A percentile compares a stretch with the other conserved stretches of the same genome.
Conservation (phyloP, 345 rosid species). For the Hypericum perforatum region DNA sequence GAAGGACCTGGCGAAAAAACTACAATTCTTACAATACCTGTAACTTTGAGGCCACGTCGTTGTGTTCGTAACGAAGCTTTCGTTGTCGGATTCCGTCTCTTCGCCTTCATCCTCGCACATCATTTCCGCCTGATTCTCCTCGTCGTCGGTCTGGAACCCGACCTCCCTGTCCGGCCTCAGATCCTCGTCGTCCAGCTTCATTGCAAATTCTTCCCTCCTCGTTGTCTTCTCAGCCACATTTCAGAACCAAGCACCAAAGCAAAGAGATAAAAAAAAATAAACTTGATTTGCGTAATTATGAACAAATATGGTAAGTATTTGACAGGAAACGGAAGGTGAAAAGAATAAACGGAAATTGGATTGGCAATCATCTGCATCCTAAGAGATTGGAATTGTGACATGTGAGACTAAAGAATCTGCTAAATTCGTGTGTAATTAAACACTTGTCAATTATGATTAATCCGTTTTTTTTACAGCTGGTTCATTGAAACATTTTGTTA, state of each 20-base stretch:
- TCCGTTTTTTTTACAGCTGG: not conserved
- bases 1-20: not conserved
- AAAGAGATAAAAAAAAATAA: too few species aligned
- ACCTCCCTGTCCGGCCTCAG: conserved; percentile 50
- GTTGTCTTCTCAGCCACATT: conserved; percentile 15
- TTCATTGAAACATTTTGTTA: too few species aligned
- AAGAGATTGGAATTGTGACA: too few species aligned
- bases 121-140: conserved; percentile 59
- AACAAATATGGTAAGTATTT: too few species aligned
- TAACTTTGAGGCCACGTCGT: conserved; percentile 68
- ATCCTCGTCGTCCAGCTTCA: conserved; percentile 34
- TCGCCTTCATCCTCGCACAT: conserved; percentile 19
- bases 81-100: conserved; percentile 26
- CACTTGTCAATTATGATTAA: conserved; percentile 1
- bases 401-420: not conserved
- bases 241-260: too few species aligned
- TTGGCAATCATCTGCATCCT: too few species aligned
- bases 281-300: too few species aligned
- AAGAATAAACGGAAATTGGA: too few species aligned
- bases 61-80: not conserved
- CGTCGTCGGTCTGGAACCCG: conserved; percentile 65
- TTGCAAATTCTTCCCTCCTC: conserved; percentile 25
- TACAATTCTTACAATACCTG: conserved; percentile 24
- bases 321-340: too few species aligned
- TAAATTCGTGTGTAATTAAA: not conserved